Base-by-base conservation (phyloP, 176 grass and related monocot species). In the Aegilops longissima region DNA sequence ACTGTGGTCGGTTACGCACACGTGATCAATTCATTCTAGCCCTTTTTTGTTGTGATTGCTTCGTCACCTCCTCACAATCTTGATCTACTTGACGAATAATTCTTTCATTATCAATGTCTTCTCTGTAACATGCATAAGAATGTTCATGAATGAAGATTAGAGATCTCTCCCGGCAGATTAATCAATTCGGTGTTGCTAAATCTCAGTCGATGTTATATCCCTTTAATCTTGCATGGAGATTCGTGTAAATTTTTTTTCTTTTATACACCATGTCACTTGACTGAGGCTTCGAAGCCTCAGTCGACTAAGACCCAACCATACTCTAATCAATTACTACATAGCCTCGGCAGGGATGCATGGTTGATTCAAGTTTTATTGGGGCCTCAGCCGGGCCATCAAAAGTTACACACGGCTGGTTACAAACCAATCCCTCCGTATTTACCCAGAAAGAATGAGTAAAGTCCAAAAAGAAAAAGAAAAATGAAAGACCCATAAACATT, bases 351-450 rank as follows among this genome's bases (percentile, higher is more conserved):
- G 54, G 4, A 23, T 16, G 18, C 18, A 33, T 16, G 35, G 10
- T 76, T 5, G 58, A 79, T 38, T 47, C 18, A 18, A 5, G 23
- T 76, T 69, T 85, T 86, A 88, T 88, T 90, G 27, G 10, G 51
- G 63, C 29, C 5, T 58, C n/a, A 11, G 35, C 73, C 27, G 40
- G 35, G 76, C 34, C 25, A 83, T 21, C 63, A 11, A 17, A 61
- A 34, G 30, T 81, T 58, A 58, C 54, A 61, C 34, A 83, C 73
- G 56, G 6, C 24, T 76, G 72, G 67, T 84, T 91, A 81, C 88
- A 78, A 78, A 78, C 71, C 52, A 86, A 77, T 58, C 73, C 70
- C 38, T 71, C 83, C 51, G 72, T 84, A 84, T 91, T 83, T 87
- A 83, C 86, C 72, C 82, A 47, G 61, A 85, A 88, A 83, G 68